Base-by-base conservation (phyloP, 495 filamentous ascomycete species). In the Podospora australis region DNA sequence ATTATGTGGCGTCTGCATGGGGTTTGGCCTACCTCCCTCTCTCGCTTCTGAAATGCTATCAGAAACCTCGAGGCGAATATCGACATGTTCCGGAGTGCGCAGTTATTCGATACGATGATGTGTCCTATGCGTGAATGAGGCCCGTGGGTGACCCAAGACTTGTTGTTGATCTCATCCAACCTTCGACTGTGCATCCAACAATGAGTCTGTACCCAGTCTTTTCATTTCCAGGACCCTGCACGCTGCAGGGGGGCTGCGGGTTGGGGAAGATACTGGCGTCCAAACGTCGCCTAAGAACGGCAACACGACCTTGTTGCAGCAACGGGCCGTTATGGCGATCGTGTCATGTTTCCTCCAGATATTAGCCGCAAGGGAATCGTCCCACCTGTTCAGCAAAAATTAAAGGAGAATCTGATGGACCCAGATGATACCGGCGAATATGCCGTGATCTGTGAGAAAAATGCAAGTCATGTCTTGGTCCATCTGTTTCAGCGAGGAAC, bases 1-100 rank as follows among this genome's bases (percentile, higher is more conserved):
- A 14, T n/a, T n/a, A n/a, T 40, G 49, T 55, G 49, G 52, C 52
- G 46, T 30, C 46, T 54, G 51, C 50, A 54, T 22, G 39, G 48
- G n/a, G n/a, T n/a, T n/a, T n/a, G n/a, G n/a, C n/a, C n/a, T n/a
- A n/a, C n/a, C n/a, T n/a, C n/a, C n/a, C n/a, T n/a, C n/a, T n/a
- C n/a, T n/a, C n/a, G n/a, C n/a, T n/a, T n/a, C n/a, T n/a, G n/a
- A n/a, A n/a, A n/a, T n/a, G n/a, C n/a, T n/a, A n/a, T n/a, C n/a
- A n/a, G n/a, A n/a, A n/a, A n/a, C n/a, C n/a, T n/a, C n/a, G n/a
- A n/a, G n/a, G n/a, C n/a, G n/a, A n/a, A n/a, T n/a, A n/a, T n/a
- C n/a, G n/a, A n/a, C n/a, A n/a, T n/a, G n/a, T n/a, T n/a, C n/a
- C n/a, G n/a, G n/a, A n/a, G n/a, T n/a, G n/a, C n/a, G n/a, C n/a